Base-by-base conservation (phyloP, 768 basidiomycete species). In the Pleurotus ostreatus region DNA sequence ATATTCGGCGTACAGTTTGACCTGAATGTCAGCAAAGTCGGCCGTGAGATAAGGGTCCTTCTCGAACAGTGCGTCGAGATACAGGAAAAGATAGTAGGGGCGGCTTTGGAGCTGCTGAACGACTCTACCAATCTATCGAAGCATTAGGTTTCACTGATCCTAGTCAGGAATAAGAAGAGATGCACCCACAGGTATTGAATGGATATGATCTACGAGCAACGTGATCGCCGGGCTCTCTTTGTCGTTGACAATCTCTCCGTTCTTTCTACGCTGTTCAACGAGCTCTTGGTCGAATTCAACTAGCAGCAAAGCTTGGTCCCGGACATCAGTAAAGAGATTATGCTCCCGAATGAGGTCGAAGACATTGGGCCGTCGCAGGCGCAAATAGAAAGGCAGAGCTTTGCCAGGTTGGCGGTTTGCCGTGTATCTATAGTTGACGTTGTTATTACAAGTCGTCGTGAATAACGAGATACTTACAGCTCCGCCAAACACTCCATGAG, bases 401-500 rank as follows among this genome's bases (percentile, higher is more conserved):
- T 96, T 95, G 18, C 91, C 94, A 2, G 92, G 92, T 73, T 98
- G 97, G 2, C 92, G 85, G 62, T 95, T 94, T 16, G 83, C 77
- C 37, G 84, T 85, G 68, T 92, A 94, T 49, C 94, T 95, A 53
- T 34, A 11, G 11, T 34, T 34, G 30, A 34, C 11, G 4, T 34
- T 34, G 30, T 2, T 11, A 34, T 8, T 34, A 34, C 23, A 34
- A 34, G 30, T 8, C 30, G 3, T 34, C 34, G 39, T 30, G 52
- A 26, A 9, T 40, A 5, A 41, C 48, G 40, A 15, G 18, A 57
- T 49, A 70, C 80, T 61, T 63, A 94, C 89, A 98, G 74, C 63
- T 98, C 96, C 0, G 92, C 92, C 20, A 98, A 72, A 67, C 92
- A 95, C 67, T 96, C 93, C 88, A 98, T 92, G n/a, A 98, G 77